phyloP scores from a whole-genome alignment of 2,329 filamentous ascomycete species.

The Fusarium torulosum region DNA sequence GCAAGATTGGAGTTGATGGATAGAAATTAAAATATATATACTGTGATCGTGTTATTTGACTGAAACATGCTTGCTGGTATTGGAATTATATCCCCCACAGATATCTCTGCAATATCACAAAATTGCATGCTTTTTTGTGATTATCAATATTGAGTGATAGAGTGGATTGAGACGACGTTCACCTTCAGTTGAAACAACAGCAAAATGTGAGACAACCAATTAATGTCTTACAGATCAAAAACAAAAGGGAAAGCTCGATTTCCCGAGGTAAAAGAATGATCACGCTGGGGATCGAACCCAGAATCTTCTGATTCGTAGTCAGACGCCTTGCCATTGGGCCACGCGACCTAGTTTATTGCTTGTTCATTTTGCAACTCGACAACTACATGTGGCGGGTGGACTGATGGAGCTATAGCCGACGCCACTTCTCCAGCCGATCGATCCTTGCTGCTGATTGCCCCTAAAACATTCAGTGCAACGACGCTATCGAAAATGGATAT shows the following conservation, averaged over 20 bases:
- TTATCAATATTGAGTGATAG: not conserved
- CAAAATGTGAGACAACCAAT: not conserved
- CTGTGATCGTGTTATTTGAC: no score
- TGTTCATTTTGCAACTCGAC: rapidly evolving
- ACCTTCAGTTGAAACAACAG: not conserved
- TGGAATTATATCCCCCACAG: no score
- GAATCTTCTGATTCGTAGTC: conserved; percentile 50
- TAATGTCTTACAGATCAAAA: not conserved
- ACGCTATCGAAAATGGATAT: conserved; percentile 30
- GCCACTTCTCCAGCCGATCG: conserved; percentile 4
- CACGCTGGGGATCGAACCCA: conserved; percentile 48
- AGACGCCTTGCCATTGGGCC: conserved; percentile 48
- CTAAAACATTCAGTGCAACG: conserved; percentile 42
- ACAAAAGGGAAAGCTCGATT: no score
- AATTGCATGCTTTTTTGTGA: not conserved
- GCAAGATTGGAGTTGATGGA: no score
- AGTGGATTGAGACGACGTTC: not conserved
- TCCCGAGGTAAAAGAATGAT: conserved; percentile 15
- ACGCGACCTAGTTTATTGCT: conserved; percentile 20
- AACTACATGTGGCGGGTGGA: not conserved
- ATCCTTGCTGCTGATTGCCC: conserved; percentile 42
- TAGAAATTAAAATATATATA: no score
- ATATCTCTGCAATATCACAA: no score
- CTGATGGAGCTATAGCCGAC: not conserved
- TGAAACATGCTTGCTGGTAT: no score